These are phyloP conservation scores for Colletotrichum echinochloae DNA, from an alignment of 2,329 filamentous ascomycete species.

Conservation along the genomic window DNA sequence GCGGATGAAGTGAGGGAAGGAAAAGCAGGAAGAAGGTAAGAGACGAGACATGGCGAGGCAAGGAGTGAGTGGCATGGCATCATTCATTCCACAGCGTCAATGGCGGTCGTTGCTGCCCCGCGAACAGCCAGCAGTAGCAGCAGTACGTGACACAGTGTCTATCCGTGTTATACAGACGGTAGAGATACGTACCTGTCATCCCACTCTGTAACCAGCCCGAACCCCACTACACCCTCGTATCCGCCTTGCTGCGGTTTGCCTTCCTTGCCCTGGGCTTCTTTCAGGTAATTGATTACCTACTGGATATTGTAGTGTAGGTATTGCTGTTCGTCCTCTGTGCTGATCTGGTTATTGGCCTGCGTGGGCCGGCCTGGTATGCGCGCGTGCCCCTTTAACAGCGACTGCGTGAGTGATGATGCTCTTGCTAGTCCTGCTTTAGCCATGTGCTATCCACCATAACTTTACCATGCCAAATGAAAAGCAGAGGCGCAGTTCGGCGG, in stretches of 20 bases:
- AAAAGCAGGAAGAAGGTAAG: not conserved
- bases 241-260: slow-evolving; percentile 1
- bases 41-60: not conserved
- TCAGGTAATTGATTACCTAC: no score
- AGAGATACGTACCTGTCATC: slow-evolving; percentile 25
- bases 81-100: slow-evolving; percentile 31
- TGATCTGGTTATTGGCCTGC: not conserved
- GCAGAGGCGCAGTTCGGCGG: not conserved
- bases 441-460: not conserved
- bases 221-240: slow-evolving; percentile 40
- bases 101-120: slow-evolving; percentile 27
- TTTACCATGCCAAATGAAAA: not conserved
- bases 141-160: not conserved
- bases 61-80: slow-evolving; percentile 28
- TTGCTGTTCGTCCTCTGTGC: not conserved
- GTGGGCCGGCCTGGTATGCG: not conserved
- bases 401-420: not conserved
- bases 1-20: not conserved
- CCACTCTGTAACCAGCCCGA: slow-evolving; percentile 20
- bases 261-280: no score
- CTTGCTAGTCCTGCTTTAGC: not conserved
- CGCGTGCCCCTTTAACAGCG: not conserved
- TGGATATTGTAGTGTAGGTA: no score
- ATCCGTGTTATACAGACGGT: not conserved
- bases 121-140: slow-evolving; percentile 9